Conservation (phyloP, 2,329 filamentous ascomycete genomes). For the Fusarium chaquense region DNA sequence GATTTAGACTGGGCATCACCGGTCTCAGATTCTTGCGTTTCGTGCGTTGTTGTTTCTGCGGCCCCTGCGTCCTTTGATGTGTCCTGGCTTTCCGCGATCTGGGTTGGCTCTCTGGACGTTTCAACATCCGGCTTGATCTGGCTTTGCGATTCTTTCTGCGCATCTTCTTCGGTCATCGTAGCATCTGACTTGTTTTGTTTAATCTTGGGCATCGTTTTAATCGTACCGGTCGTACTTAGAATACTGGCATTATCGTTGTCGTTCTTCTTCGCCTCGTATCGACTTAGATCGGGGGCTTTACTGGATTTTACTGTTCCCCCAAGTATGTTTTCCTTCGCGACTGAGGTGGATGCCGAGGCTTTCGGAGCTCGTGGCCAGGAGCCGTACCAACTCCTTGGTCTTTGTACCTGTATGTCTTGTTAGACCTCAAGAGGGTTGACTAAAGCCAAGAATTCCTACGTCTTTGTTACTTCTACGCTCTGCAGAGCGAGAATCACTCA, state of each 20-base stretch:
- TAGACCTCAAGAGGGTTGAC: slow-evolving; percentile 1
- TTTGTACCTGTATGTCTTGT: slow-evolving; percentile 58
- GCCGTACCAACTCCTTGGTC: slow-evolving; percentile 71
- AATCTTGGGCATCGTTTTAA: slow-evolving; percentile 44
- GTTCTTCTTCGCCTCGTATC: slow-evolving; percentile 61
- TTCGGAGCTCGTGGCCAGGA: slow-evolving; percentile 70
- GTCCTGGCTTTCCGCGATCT: slow-evolving; percentile 5
- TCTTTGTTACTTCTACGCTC: slow-evolving; percentile 30
- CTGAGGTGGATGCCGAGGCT: slow-evolving; percentile 68
- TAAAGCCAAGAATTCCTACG: slow-evolving; percentile 13
- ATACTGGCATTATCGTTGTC: slow-evolving; percentile 50
- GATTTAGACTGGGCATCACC: slow-evolving; percentile 11
- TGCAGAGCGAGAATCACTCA: slow-evolving; percentile 15
- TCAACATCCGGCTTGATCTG: slow-evolving; percentile 18
- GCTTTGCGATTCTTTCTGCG: slow-evolving; percentile 22
- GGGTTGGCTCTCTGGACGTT: slow-evolving; percentile 1
- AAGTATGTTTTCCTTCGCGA: slow-evolving; percentile 71
- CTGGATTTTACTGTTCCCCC: slow-evolving; percentile 65
- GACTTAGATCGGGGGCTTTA: slow-evolving; percentile 62
- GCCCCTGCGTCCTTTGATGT: slow-evolving; percentile 5
- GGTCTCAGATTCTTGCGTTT: slow-evolving; percentile 5
- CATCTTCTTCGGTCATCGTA: slow-evolving; percentile 29
- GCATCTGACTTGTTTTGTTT: slow-evolving; percentile 43
- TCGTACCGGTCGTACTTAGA: slow-evolving; percentile 43
- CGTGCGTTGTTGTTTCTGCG: slow-evolving; percentile 9